Evolutionary conservation across 148 eudicot species (phyloP).

Genomic region (Amaranthus hypochondriacus): DNA sequence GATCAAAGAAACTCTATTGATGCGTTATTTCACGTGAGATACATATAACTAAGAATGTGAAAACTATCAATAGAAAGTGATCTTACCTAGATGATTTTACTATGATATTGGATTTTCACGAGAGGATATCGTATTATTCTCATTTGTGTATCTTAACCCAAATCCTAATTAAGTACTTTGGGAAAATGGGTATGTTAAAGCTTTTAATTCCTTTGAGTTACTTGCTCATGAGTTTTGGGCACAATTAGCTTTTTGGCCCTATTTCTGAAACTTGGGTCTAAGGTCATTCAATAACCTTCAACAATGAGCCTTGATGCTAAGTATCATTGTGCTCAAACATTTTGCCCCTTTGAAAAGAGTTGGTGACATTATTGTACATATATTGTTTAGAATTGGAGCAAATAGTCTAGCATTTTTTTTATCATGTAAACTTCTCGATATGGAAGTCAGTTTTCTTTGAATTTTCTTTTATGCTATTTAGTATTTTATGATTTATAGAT

Average conservation of each 20-base stretch:
- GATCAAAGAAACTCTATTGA: not conserved
- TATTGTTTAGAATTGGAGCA: not conserved
- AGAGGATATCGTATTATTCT: not conserved
- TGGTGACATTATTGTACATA: not conserved
- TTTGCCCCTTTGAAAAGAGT: not conserved
- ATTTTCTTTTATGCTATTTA: constrained; percentile 2
- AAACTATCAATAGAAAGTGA: not conserved
- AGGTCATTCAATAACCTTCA: not conserved
- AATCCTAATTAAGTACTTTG: not conserved
- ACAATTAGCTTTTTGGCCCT: not conserved
- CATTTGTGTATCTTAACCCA: not conserved
- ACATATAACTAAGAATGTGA: not conserved
- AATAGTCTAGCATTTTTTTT: not conserved
- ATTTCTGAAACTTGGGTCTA: not conserved
- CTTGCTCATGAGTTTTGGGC: not conserved
- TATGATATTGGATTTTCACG: constrained; percentile 1
- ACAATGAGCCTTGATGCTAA: not conserved
- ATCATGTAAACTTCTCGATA: not conserved
- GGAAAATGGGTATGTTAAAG: not conserved
- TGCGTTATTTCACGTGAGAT: not conserved
- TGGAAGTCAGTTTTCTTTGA: constrained; percentile 5
- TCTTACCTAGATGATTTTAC: not conserved
- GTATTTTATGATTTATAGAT: constrained; percentile 30
- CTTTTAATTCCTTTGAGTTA: not conserved
- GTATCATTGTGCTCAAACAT: not conserved